Evolutionary conservation across 2,329 filamentous ascomycete species (phyloP).

Genomic region (Hirsutella rhossiliensis): DNA sequence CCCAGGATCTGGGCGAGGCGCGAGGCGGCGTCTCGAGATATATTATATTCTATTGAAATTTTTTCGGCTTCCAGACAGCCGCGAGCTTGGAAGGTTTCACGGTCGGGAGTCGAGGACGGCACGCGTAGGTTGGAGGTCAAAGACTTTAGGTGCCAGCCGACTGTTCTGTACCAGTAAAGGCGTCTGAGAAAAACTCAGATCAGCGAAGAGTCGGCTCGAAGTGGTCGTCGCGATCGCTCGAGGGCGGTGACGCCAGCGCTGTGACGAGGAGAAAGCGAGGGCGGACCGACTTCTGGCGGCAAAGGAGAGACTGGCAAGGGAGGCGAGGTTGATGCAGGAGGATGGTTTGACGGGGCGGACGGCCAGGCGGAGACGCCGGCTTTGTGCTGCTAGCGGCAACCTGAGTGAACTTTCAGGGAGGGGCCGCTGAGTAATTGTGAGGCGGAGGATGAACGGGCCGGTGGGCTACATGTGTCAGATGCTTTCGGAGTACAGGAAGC

Average conservation of each 20-base stretch:
- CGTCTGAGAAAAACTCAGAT: conserved; percentile 34
- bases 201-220: conserved; percentile 24
- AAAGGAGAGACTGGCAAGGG: conserved; percentile 14
- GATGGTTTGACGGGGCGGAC: conserved; percentile 7
- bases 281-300: conserved; percentile 22
- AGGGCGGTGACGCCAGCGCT: conserved; percentile 5
- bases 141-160: conserved; percentile 17
- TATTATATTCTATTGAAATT: neutral
- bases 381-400: neutral
- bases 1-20: neutral
- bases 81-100: no score
- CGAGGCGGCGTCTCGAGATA: neutral
- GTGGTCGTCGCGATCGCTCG: conserved; percentile 14
- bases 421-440: neutral
- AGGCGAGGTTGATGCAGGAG: conserved; percentile 13
- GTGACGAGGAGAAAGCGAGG: conserved; percentile 12
- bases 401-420: neutral
- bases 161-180: conserved; percentile 49
- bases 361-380: conserved; percentile 4
- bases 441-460: neutral
- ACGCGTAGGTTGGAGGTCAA: no score
- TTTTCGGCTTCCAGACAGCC: no score
- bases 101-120: neutral
- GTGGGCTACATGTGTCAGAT: no score
- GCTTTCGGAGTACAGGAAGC: no score